Evolutionary conservation across 73 alveolate genomes (phyloP).

Genomic region (Tetrahymena malaccensis): DNA sequence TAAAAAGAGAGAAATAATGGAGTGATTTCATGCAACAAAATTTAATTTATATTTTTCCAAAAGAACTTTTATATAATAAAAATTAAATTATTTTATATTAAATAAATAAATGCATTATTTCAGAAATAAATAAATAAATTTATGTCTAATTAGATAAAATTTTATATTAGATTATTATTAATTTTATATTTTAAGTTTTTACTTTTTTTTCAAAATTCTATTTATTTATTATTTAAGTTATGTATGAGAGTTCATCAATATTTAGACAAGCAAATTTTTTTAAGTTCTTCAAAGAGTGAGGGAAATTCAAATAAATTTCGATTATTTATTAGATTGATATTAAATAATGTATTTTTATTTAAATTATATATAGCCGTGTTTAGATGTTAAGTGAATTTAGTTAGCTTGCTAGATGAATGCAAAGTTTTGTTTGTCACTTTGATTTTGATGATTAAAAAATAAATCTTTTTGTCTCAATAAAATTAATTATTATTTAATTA

Average conservation of each 20-base stretch:
- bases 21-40: background rate
- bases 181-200: no score
- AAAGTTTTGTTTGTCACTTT: background rate
- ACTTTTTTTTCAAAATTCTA: no score
- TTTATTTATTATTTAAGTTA: no score
- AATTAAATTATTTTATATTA: no score
- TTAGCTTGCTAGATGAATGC: background rate
- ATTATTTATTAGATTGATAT: no score
- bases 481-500: no score
- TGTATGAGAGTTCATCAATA: background rate
- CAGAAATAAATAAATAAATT: no score
- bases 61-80: no score
- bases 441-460: no score
- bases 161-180: no score
- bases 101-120: background rate
- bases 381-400: background rate
- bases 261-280: no score
- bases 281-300: background rate
- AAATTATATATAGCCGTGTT: background rate
- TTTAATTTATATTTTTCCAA: background rate
- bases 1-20: background rate
- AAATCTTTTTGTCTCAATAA: background rate
- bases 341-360: background rate
- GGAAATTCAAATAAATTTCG: background rate
- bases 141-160: no score